Evolutionary conservation across 2,329 filamentous ascomycete genomes (phyloP), one percentile per base, ranked within the genome.

Genomic region (Pseudogymnoascus sp.): DNA sequence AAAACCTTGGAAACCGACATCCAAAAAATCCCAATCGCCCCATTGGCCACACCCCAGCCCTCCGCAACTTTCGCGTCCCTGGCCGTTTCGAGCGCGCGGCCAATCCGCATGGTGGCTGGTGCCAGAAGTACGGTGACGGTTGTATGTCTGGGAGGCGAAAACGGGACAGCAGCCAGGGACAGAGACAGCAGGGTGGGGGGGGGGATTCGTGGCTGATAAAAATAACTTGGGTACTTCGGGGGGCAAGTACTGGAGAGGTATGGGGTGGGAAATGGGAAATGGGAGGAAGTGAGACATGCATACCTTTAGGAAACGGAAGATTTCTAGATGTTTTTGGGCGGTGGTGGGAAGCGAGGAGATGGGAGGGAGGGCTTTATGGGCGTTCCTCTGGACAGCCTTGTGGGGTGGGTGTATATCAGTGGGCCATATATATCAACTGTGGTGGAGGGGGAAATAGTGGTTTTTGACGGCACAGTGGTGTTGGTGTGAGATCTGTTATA

Each of bases 281-380:
- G 21, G 21, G 21, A 21, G 21, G 21, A 21, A 21, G 21, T 49
- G 43, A 49, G 43, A 49, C 43, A 49, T 49, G 43, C 43, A n/a
- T 14, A 12, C 5, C 12, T 5, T 7, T 28, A 28, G 14, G 43
- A n/a, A 28, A 49, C 43, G 14, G 43, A 49, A 49, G 43, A 49
- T 49, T 49, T 49, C 43, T 2, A n/a, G 43, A 49, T 49, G 43
- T 31, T 49, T 49, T 49, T 49, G 43, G 42, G 42, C 42, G 42
- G 21, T 21, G 21, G 21, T 21, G 21, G 42, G 21, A 49, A 25
- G 42, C 42, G 40, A 43, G 18, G 18, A 18, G 21, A 21, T 3
- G 21, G 21, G 21, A 21, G 21, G 21, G 21, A 21, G 21, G 21
- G 21, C 21, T 21, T 21, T 21, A 21, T 38, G 36, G 36, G 5